Evolutionary conservation across 2,329 filamentous ascomycete species (phyloP).

Genomic region (Colletotrichum sp.): DNA sequence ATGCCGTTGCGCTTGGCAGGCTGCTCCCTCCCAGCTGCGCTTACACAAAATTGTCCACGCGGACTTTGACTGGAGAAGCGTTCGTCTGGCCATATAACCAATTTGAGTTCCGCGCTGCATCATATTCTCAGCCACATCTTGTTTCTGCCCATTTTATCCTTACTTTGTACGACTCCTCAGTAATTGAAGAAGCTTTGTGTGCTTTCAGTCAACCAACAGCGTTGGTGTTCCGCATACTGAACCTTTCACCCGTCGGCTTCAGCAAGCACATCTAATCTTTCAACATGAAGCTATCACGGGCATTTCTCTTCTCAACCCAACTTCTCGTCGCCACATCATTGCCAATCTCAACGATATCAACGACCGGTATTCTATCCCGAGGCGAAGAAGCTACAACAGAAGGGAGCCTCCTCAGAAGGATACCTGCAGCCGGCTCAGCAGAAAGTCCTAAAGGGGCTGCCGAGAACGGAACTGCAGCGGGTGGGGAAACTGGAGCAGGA

Average conservation of each 20-base stretch:
- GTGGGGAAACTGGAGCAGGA: neutral
- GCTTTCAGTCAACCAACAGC: neutral
- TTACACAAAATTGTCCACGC: neutral
- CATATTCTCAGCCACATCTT: accelerated
- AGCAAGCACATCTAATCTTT: accelerated
- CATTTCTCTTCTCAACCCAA: neutral
- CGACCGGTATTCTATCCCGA: neutral
- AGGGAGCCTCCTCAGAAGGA: neutral
- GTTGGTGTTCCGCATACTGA: neutral
- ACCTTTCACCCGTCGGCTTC: neutral
- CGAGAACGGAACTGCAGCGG: neutral
- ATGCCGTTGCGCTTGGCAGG: neutral
- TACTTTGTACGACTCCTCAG: accelerated
- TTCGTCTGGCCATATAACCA: neutral
- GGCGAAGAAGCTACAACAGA: neutral
- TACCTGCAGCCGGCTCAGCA: neutral
- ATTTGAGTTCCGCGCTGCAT: neutral
- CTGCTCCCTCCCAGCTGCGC: neutral
- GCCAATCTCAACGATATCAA: neutral
- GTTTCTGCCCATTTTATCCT: neutral
- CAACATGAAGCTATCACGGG: constrained; percentile 1
- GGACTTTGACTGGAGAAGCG: neutral
- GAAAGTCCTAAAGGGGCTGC: neutral
- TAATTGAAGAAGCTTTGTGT: accelerated
- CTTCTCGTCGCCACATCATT: neutral